These are phyloP conservation scores for Backusella tarrabulga DNA, from an alignment of 192 early-diverging fungal genomes.

Conservation along the genomic window DNA sequence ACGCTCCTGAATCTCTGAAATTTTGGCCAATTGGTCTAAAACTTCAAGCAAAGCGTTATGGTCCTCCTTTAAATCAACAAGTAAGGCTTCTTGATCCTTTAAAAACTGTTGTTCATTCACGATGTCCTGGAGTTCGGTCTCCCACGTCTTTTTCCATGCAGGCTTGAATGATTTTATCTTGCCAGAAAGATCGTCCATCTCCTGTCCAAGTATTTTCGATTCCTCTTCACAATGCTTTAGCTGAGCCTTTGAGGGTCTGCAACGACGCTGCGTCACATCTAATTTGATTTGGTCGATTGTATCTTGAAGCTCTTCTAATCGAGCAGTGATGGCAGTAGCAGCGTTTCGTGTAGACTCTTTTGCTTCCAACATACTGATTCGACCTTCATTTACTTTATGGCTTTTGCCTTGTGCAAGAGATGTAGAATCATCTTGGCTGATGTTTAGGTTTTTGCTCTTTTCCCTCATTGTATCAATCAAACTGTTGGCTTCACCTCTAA, in stretches of 20 bases:
- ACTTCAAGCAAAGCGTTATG: constrained; percentile 51
- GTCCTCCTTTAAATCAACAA: constrained; percentile 66
- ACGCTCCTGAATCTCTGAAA: constrained; percentile 51
- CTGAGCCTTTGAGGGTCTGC: constrained; percentile 51
- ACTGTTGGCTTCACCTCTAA: not conserved
- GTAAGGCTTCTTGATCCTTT: constrained; percentile 68
- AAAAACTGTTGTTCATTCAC: constrained; percentile 74
- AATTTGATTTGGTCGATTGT: constrained; percentile 68
- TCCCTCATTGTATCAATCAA: not conserved
- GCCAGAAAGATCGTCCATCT: constrained; percentile 43
- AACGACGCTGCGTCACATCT: constrained; percentile 66
- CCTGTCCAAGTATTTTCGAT: constrained; percentile 40
- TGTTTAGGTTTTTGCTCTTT: not conserved
- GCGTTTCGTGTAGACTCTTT: constrained; percentile 5
- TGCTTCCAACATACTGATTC: not conserved
- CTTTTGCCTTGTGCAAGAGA: not conserved
- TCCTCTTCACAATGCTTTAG: constrained; percentile 51
- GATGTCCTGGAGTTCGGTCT: constrained; percentile 73
- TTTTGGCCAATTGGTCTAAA: constrained; percentile 55
- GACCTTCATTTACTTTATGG: not conserved
- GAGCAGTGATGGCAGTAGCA: not conserved
- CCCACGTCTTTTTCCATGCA: constrained; percentile 79
- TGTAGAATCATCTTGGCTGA: not conserved
- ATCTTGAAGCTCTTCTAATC: constrained; percentile 64
- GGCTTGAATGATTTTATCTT: constrained; percentile 59